Conservation (phyloP, 306 rosid genomes). For the Dalbergia cultrata region DNA sequence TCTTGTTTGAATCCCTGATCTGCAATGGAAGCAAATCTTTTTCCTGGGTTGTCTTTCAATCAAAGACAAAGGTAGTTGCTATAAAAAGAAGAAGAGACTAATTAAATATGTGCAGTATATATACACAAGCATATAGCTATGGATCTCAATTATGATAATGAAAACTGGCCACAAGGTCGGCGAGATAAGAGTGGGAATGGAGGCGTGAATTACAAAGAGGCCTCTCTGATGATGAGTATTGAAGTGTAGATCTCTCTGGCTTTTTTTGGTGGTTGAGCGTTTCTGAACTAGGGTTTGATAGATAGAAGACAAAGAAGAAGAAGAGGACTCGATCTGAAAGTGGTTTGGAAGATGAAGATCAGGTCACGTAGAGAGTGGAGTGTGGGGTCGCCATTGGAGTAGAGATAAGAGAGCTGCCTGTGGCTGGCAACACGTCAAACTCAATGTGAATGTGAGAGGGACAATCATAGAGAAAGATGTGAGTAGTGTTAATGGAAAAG, state of each 20-base stretch:
- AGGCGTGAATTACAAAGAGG: neutral
- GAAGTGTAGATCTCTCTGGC: constrained; percentile 2
- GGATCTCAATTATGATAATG: constrained; percentile 43
- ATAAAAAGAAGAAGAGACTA: constrained; percentile 53
- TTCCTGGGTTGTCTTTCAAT: constrained; percentile 54
- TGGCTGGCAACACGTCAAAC: constrained; percentile 83
- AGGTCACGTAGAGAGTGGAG: constrained; percentile 19
- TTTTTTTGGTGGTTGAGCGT: neutral
- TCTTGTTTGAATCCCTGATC: constrained; percentile 46
- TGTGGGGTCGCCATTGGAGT: constrained; percentile 66
- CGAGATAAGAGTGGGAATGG: neutral
- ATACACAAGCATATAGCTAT: neutral
- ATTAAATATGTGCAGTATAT: no score
- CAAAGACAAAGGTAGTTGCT: constrained; percentile 38
- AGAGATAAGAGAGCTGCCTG: constrained; percentile 55
- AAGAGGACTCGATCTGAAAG: constrained; percentile 13
- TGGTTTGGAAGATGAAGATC: constrained; percentile 31
- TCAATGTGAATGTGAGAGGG: constrained; percentile 57
- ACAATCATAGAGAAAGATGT: neutral
- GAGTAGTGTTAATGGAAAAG: no score
- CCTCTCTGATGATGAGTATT: neutral
- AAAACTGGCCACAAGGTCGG: neutral
- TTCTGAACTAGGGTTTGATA: constrained; percentile 55
- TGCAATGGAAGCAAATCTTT: constrained; percentile 51
- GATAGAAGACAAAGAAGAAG: constrained; percentile 16